phyloP scores from a whole-genome alignment of 768 basidiomycete genomes.

The Boletus pseudopeckii region DNA sequence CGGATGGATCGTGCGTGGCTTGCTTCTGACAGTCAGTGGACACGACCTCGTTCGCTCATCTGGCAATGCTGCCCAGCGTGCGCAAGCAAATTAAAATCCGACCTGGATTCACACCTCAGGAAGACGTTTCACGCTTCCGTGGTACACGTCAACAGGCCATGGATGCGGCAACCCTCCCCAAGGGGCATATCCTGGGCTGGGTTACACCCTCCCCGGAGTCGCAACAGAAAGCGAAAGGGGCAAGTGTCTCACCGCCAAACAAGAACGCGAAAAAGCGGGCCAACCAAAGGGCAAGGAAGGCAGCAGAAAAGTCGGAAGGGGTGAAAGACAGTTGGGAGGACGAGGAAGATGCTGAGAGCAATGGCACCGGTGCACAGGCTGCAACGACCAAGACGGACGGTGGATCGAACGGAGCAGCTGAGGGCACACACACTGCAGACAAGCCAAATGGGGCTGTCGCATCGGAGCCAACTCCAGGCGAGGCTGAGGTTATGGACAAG shows the following conservation, averaged over 20 bases:
- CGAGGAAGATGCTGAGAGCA: slow-evolving; percentile 50
- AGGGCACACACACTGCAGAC: slow-evolving; percentile 25
- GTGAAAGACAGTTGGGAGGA: slow-evolving; percentile 83
- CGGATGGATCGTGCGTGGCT: slow-evolving; percentile 74
- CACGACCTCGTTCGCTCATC: slow-evolving; percentile 8
- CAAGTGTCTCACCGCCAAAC: slow-evolving; percentile 44
- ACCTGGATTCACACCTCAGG: slow-evolving; percentile 92
- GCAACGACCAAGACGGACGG: slow-evolving; percentile 10
- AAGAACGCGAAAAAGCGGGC: slow-evolving; percentile 84
- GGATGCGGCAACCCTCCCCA: slow-evolving; percentile 61
- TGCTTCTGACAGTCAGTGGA: slow-evolving; percentile 5
- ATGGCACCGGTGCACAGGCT: slow-evolving; percentile 1
- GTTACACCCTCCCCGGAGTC: slow-evolving; percentile 52
- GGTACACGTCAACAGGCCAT: slow-evolving; percentile 71
- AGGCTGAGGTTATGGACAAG: slow-evolving; percentile 42
- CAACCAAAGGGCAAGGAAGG: slow-evolving; percentile 71
- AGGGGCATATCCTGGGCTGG: slow-evolving; percentile 85
- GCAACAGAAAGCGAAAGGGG: slow-evolving; percentile 27
- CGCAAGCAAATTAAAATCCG: slow-evolving; percentile 88
- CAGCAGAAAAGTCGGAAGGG: slow-evolving; percentile 45
- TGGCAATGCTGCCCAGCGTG: slow-evolving; percentile 43
- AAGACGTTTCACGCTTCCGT: slow-evolving; percentile 86
- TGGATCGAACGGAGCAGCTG: not conserved
- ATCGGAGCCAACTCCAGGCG: slow-evolving; percentile 12
- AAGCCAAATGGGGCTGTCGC: slow-evolving; percentile 21